Evolutionary conservation across 1,284 basidiomycete species (phyloP), one percentile per base, ranked within the genome.

Genomic region (Rhodotorula sp.): DNA sequence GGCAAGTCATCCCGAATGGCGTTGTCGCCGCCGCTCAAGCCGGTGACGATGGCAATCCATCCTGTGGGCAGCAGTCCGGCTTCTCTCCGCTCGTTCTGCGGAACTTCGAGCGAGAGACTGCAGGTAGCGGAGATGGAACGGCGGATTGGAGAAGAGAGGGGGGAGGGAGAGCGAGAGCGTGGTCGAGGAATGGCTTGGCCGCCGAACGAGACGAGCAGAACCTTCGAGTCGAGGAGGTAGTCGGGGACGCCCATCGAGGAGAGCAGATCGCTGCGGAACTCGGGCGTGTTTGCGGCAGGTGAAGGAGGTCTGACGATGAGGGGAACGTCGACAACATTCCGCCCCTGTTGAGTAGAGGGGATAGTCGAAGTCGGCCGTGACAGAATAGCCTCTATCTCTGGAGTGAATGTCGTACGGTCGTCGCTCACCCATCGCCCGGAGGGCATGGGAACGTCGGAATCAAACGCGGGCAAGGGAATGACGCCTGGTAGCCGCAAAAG

Each of bases 21-120:
- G 44, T 75, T 72, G 28, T 72, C 68, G 52, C 81, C 81, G 57
- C 82, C 81, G 16, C 80, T 81, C 44, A 88, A 85, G 18, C 89
- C 89, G 76, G 89, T 90, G 10, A 91, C 86, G 64, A 91, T 83
- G 5, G 88, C 89, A 67, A 90, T 89, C 89, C 89, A 90, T 5
- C 82, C 82, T 61, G 87, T 85, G 0, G 89, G 89, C 7, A 90
- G 56, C 53, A 78, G 59, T 8, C 71, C 70, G 4, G 67, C 64
- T 59, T 69, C 70, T 4, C 57, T 58, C 0, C 56, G 54, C 53
- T 66, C 50, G 37, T 56, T 31, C 13, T 54, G n/a, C 4, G 68
- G 67, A 2, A 65, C 61, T 16, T 69, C 67, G 53, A 71, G 61
- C 37, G 65, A 57, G 15, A 55, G 11, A 13, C 40, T 22, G 56